Conservation (phyloP, 345 rosid species). For the Lumnitzera racemosa region DNA sequence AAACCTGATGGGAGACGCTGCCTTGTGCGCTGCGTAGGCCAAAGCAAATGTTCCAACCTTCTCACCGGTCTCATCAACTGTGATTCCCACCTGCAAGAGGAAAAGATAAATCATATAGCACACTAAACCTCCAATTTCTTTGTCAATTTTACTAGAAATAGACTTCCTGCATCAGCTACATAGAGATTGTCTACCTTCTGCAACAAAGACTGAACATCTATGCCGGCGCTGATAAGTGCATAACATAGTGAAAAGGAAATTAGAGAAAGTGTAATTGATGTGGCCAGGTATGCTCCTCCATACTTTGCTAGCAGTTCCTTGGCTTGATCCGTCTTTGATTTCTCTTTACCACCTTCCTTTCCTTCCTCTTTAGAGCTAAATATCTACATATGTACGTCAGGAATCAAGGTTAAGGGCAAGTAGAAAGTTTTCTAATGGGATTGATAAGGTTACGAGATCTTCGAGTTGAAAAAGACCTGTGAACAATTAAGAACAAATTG, state of each 20-base stretch:
- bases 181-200: constrained; percentile 32
- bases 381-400: constrained; percentile 34
- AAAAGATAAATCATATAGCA: background rate
- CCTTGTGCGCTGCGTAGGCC: constrained; percentile 94
- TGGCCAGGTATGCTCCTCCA: constrained; percentile 94
- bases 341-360: constrained; percentile 32
- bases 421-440: background rate
- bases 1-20: constrained; percentile 91
- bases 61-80: constrained; percentile 61
- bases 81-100: constrained; percentile 56
- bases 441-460: background rate
- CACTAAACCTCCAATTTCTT: background rate
- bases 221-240: constrained; percentile 53
- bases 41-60: constrained; percentile 82
- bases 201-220: constrained; percentile 74
- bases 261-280: constrained; percentile 81
- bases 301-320: constrained; percentile 74
- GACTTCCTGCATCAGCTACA: background rate
- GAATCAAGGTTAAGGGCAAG: background rate
- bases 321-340: constrained; percentile 68
- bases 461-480: no score
- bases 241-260: constrained; percentile 77
- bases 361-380: constrained; percentile 62
- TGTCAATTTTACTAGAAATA: background rate
- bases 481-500: no score